Conservation (phyloP, 192 early-diverging fungal species). For the Linnemannia schmuckeri region DNA sequence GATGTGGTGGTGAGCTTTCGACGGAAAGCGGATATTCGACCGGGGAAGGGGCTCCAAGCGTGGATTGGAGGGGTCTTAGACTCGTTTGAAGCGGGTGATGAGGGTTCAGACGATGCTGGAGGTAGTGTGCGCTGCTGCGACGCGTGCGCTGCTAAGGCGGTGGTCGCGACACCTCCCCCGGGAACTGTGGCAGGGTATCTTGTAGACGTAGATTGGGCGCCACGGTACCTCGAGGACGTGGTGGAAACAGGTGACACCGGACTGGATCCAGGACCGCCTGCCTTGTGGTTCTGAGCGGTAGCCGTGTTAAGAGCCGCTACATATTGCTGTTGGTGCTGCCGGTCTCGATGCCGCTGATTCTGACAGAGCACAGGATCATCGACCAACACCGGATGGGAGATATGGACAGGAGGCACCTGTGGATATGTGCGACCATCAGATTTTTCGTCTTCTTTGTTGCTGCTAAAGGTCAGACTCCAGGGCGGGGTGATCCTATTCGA, state of each 20-base stretch:
- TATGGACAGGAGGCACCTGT: neutral
- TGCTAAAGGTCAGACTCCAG: neutral
- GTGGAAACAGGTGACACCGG: too few relatives aligned
- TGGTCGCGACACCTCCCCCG: neutral
- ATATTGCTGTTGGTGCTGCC: too few relatives aligned
- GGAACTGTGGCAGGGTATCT: neutral
- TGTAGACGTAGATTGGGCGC: neutral
- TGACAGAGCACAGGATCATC: neutral
- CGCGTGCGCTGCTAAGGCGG: too few relatives aligned
- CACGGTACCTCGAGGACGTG: too few relatives aligned
- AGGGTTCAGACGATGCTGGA: neutral
- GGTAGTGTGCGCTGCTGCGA: too few relatives aligned
- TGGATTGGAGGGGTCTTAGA: too few relatives aligned
- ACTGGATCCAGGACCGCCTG: too few relatives aligned
- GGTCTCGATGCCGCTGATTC: neutral
- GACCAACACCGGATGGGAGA: neutral
- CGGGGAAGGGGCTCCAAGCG: too few relatives aligned
- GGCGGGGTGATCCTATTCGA: neutral
- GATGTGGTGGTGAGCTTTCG: neutral
- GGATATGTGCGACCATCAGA: neutral
- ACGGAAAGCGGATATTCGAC: neutral
- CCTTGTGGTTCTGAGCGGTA: too few relatives aligned
- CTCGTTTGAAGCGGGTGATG: neutral
- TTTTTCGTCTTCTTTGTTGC: neutral
- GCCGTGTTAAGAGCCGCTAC: too few relatives aligned